A percentile compares a stretch with the other conserved stretches of the same genome.
Conservation (phyloP, 139 green algal genomes). For the Micromonas pusilla region DNA sequence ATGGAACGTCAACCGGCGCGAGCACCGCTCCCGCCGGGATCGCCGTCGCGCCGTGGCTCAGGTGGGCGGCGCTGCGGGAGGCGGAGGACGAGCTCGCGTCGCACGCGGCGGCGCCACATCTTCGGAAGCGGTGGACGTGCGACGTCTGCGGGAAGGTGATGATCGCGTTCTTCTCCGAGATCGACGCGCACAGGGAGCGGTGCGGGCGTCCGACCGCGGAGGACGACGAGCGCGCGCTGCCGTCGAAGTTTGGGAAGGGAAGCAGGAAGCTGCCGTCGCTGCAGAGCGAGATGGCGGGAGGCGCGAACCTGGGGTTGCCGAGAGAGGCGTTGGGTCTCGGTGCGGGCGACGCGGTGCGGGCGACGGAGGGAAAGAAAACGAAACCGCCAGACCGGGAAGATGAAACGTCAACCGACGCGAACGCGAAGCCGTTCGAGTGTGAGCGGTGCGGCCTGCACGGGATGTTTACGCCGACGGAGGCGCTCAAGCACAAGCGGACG, state of each 20-base stretch:
- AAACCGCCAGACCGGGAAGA: no score
- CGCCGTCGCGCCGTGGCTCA: neutral
- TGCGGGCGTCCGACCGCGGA: neutral
- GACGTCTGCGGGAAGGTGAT: neutral
- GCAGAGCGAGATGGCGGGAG: neutral
- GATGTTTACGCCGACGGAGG: no score
- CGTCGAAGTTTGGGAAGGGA: neutral
- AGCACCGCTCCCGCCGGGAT: neutral
- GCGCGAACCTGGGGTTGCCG: neutral
- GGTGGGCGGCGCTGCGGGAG: neutral
- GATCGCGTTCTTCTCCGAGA: neutral
- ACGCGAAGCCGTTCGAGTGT: no score
- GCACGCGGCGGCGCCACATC: neutral
- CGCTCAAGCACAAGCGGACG: no score
- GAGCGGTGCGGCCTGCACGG: no score
- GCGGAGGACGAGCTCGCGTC: neutral
- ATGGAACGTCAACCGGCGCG: no score
- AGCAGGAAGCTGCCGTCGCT: neutral
- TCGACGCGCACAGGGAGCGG: neutral
- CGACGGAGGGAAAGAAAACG: no score
- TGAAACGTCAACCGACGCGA: no score
- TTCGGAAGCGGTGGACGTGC: neutral
- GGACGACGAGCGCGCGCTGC: neutral
- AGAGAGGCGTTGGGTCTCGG: neutral
- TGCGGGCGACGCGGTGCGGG: neutral